Evolutionary conservation across 495 filamentous ascomycete genomes (phyloP), one percentile per base, ranked within the genome.

Genomic region (Trichoderma virens): DNA sequence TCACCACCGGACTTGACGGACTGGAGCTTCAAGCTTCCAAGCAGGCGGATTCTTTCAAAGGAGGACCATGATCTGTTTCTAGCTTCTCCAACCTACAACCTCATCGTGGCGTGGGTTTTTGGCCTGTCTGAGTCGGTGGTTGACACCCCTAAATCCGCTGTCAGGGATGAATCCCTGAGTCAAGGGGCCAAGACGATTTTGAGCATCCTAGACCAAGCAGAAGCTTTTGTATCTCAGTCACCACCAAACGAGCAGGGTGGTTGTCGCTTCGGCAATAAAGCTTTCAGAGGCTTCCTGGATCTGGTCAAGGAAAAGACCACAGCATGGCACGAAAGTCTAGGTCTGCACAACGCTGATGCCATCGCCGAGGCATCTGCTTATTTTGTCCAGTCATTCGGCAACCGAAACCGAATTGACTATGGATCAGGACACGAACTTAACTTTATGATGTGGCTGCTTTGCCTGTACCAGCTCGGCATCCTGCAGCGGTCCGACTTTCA

Each of bases 381-480:
- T 71, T 80, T 99, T 60, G 76, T 83, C 65, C 84, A 96, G 69
- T 88, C 88, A 1, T 89, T 97, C 60, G 94, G 94, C 59, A 96
- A 94, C 71, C 81, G 86, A 59, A 83, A 85, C 32, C 85, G 94
- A n/a, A 90, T 98, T 67, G 94, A 98, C 77, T 98, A 98, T 75
- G 94, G 94, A 67, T 95, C 91, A 0, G 94, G 94, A 8, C 94
- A 98, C 73, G 94, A 98, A 75, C 82, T 98, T 60, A 97, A 98
- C 74, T 97, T 98, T 74, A 81, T 93, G 72, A 87, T 96, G 73
- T 98, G 92, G 91, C 80, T 98, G 39, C 82, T 98, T 18, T 96
- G 89, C 70, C 87, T 98, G 8, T 88, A 91, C 68, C 90, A 92
- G 68, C 82, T 97, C n/a, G 76, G 77, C 8, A 73, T 93, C 28